Evolutionary conservation across 176 grass and related monocot species (phyloP).

Genomic region (Triticum dicoccoides): DNA sequence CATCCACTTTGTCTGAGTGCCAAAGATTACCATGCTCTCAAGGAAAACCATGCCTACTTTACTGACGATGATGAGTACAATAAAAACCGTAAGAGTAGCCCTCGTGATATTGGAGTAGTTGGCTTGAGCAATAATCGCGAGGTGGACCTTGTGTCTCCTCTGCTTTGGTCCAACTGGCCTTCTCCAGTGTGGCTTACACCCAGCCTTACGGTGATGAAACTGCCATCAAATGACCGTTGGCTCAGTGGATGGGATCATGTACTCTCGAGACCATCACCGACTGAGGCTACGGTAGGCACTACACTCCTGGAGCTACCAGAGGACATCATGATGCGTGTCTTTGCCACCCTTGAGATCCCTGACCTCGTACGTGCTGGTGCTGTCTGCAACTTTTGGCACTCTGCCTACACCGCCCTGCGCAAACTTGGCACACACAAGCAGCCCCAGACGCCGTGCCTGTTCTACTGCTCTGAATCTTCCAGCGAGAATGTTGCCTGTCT

Average conservation of each 20-base stretch:
- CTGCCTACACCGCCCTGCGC: too few relatives aligned
- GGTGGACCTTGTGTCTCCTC: background rate
- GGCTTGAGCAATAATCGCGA: background rate
- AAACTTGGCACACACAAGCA: too few relatives aligned
- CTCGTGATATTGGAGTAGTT: background rate
- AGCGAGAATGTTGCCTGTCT: background rate
- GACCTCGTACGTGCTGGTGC: background rate
- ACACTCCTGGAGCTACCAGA: background rate
- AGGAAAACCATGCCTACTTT: constrained; percentile 6
- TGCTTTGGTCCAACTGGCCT: background rate
- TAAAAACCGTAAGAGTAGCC: background rate
- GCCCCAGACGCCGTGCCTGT: too few relatives aligned
- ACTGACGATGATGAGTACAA: background rate
- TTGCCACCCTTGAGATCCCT: background rate
- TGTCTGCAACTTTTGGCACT: background rate
- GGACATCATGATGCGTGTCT: background rate
- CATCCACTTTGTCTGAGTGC: background rate
- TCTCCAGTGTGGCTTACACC: background rate
- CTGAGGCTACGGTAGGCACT: background rate
- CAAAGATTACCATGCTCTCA: background rate
- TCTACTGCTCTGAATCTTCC: background rate
- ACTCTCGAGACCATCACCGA: background rate
- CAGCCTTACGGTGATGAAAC: background rate
- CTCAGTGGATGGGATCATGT: too few relatives aligned
- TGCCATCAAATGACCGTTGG: background rate